These are phyloP conservation scores for Pelargonium fulgidum DNA, from an alignment of 441 rosid genomes.

Conservation along the genomic window DNA sequence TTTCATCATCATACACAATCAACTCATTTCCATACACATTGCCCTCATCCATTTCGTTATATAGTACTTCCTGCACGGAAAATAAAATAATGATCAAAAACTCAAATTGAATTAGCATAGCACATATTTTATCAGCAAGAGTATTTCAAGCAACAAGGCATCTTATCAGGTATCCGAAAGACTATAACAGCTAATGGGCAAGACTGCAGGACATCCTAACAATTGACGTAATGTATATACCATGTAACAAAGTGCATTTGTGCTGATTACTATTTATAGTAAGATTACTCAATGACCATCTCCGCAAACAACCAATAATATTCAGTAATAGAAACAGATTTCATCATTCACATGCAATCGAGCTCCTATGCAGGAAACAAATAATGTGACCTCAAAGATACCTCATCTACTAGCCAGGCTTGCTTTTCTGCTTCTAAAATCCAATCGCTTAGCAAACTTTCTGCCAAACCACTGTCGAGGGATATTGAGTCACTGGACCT, in stretches of 20 bases:
- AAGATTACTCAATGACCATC: background rate
- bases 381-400: constrained; percentile 17
- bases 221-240: too few relatives aligned
- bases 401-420: constrained; percentile 52
- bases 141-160: too few relatives aligned
- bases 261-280: background rate
- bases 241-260: background rate
- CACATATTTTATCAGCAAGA: background rate
- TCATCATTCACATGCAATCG: constrained; percentile 8
- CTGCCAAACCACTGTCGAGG: constrained; percentile 43
- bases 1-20: constrained; percentile 31
- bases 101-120: background rate
- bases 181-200: too few relatives aligned
- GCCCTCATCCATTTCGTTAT: constrained; percentile 30
- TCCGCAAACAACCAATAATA: background rate
- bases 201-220: too few relatives aligned
- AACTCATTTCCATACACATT: constrained; percentile 30
- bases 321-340: background rate
- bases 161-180: too few relatives aligned
- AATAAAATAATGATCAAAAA: background rate
- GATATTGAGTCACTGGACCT: constrained; percentile 34
- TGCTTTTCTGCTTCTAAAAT: constrained; percentile 41
- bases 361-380: background rate
- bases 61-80: constrained; percentile 31
- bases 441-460: constrained; percentile 58